Conservation (phyloP, 371 early-diverging fungal genomes). For the Haplosporangium sp. region DNA sequence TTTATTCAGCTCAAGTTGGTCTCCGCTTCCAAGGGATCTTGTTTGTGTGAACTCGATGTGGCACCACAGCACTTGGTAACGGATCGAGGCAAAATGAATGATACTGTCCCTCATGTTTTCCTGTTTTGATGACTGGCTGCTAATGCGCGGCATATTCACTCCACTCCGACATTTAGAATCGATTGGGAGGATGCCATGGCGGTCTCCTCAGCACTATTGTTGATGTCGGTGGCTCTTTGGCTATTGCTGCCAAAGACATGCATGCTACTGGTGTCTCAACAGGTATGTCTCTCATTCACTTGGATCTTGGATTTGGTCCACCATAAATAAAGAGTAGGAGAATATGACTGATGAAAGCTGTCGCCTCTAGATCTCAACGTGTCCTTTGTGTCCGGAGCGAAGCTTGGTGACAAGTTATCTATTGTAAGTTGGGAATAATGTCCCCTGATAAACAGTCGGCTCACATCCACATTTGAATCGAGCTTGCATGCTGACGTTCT, state of each 20-base stretch:
- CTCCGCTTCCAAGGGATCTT: conserved; percentile 55
- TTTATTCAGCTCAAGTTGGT: conserved; percentile 56
- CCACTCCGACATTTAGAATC: conserved; percentile 57
- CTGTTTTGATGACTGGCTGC: background rate
- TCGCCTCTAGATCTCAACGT: conserved; percentile 60
- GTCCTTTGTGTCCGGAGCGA: conserved; percentile 68
- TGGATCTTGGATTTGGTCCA: background rate
- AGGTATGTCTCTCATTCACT: conserved; percentile 49
- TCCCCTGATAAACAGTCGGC: background rate
- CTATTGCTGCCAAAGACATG: conserved; percentile 67
- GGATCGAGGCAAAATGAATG: no score
- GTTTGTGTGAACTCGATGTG: conserved; percentile 62
- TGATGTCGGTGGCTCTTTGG: conserved; percentile 72
- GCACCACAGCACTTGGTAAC: conserved; percentile 67
- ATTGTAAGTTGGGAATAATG: conserved; percentile 50
- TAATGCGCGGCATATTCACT: no score
- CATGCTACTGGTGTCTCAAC: conserved; percentile 73
- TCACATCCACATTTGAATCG: background rate
- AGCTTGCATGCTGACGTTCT: background rate
- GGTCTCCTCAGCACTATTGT: conserved; percentile 70
- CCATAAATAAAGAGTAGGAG: background rate
- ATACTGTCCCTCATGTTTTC: background rate
- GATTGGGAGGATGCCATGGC: conserved; percentile 68
- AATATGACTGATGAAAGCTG: no score
- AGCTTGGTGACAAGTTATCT: conserved; percentile 61